These are phyloP conservation scores for Trametes meyenii DNA, from an alignment of 768 basidiomycete species.

Conservation along the genomic window DNA sequence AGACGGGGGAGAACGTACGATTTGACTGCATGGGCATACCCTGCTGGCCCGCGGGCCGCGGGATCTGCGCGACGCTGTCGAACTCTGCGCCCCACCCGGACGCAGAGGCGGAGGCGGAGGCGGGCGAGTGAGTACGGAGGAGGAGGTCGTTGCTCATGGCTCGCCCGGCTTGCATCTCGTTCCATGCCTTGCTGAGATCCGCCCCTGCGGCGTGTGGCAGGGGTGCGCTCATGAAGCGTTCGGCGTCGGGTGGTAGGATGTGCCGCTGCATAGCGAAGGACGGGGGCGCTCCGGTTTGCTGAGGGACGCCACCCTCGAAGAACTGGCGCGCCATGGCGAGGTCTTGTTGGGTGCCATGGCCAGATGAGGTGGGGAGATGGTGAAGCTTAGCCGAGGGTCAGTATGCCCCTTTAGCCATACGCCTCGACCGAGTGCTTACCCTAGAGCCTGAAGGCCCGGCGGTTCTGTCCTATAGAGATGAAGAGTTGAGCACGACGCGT, in stretches of 20 bases:
- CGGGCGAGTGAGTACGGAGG: constrained; percentile 31
- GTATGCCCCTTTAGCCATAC: not conserved
- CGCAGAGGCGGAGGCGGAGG: no score
- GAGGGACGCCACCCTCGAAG: constrained; percentile 53
- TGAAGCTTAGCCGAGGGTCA: constrained; percentile 54
- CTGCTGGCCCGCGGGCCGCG: constrained; percentile 35
- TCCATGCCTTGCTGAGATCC: constrained; percentile 39
- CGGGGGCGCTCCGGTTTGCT: constrained; percentile 37
- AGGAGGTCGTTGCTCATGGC: constrained; percentile 24
- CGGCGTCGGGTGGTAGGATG: constrained; percentile 37
- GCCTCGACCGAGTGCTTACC: constrained; percentile 40
- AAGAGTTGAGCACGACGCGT: not conserved
- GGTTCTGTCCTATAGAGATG: constrained; percentile 63
- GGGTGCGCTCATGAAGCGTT: constrained; percentile 24
- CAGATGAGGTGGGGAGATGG: constrained; percentile 66
- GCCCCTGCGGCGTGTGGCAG: constrained; percentile 33
- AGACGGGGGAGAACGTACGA: constrained; percentile 42
- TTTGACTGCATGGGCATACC: constrained; percentile 39
- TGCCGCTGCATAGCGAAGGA: constrained; percentile 40
- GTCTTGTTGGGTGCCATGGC: constrained; percentile 64
- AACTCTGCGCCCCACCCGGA: constrained; percentile 66
- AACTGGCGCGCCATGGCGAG: constrained; percentile 78
- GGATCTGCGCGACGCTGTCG: constrained; percentile 27
- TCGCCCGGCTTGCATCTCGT: constrained; percentile 13
- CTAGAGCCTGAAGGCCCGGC: constrained; percentile 73